A percentile compares a stretch with the other conserved stretches of the same genome.
Conservation (phyloP, 805 yeast genomes). For the Metschnikowia bowlesiae region DNA sequence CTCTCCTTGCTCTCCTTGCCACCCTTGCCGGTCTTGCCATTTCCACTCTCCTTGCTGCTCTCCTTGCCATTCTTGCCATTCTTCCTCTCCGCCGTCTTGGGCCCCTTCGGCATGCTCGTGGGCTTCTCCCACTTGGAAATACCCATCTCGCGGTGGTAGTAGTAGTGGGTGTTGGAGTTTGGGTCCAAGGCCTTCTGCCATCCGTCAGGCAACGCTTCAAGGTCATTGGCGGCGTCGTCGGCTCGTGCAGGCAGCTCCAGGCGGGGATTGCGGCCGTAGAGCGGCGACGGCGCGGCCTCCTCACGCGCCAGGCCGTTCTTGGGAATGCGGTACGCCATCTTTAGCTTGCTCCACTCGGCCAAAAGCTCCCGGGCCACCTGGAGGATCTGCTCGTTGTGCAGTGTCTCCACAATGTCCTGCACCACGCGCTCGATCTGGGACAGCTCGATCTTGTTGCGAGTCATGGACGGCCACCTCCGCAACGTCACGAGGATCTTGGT, state of each 20-base stretch:
- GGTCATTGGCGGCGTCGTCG: conserved; percentile 7
- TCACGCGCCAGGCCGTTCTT: conserved; percentile 35
- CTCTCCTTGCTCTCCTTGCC: background rate
- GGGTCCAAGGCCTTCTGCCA: conserved; percentile 60
- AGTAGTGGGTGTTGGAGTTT: conserved; percentile 44
- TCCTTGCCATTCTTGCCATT: background rate
- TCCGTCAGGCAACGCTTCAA: conserved; percentile 48
- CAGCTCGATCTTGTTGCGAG: conserved; percentile 70
- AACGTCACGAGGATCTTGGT: conserved; percentile 54
- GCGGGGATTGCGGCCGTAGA: conserved; percentile 12
- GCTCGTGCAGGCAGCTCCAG: conserved; percentile 12
- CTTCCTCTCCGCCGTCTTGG: conserved; percentile 11
- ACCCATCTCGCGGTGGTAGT: conserved; percentile 47
- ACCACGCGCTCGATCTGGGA: conserved; percentile 69
- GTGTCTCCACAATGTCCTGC: conserved; percentile 30
- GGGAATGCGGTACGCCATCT: conserved; percentile 83
- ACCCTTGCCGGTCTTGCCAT: background rate
- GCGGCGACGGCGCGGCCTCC: conserved; percentile 10
- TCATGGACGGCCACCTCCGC: conserved; percentile 49
- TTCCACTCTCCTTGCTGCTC: background rate
- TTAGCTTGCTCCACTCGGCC: conserved; percentile 65
- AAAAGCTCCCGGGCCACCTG: conserved; percentile 44
- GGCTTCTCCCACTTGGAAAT: conserved; percentile 63
- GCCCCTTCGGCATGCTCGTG: conserved; percentile 28
- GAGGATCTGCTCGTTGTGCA: conserved; percentile 25